Percentiles rank a stretch among this genome's conserved stretches.
Conservation (phyloP, 495 filamentous ascomycete genomes). For the Penicillium subrubescens region DNA sequence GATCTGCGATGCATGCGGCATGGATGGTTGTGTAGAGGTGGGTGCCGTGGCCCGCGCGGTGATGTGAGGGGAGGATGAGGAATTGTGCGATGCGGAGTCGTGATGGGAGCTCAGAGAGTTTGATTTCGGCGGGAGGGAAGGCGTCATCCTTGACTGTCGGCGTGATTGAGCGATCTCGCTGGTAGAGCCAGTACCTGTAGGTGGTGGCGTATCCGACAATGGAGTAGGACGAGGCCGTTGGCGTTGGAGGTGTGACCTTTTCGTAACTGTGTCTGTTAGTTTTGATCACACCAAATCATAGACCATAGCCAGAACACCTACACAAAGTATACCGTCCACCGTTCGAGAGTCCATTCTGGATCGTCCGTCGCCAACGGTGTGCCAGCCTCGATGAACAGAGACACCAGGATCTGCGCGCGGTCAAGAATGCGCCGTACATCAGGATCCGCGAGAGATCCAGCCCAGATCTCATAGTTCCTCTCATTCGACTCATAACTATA, state of each 20-base stretch:
- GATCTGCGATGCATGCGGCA: constrained; percentile 58
- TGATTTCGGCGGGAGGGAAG: constrained; percentile 45
- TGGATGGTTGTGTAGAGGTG: constrained; percentile 81
- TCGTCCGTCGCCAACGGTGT: constrained; percentile 71
- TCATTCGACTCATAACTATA: constrained; percentile 52
- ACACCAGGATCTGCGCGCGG: constrained; percentile 81
- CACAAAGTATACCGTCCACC: constrained; percentile 89
- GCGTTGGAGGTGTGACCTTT: constrained; percentile 53
- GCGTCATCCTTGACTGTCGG: constrained; percentile 40
- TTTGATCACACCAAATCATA: not conserved
- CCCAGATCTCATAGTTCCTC: constrained; percentile 63
- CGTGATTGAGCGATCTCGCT: constrained; percentile 31
- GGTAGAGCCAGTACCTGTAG: constrained; percentile 69
- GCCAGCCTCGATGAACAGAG: constrained; percentile 90
- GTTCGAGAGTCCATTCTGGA: constrained; percentile 66
- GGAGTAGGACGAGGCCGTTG: constrained; percentile 60
- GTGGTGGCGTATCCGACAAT: constrained; percentile 86
- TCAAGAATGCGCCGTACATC: constrained; percentile 65
- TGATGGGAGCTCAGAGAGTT: constrained; percentile 56
- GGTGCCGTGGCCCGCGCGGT: constrained; percentile 74
- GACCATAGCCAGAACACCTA: constrained; percentile 25
- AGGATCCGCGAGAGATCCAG: constrained; percentile 56
- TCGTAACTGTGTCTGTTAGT: constrained; percentile 57
- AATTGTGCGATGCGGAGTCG: constrained; percentile 92
- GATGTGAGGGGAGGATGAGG: constrained; percentile 86